Evolutionary conservation across 371 early-diverging fungal genomes (phyloP), one percentile per base, ranked within the genome.

Genomic region (Syncephalastrum contaminatum): DNA sequence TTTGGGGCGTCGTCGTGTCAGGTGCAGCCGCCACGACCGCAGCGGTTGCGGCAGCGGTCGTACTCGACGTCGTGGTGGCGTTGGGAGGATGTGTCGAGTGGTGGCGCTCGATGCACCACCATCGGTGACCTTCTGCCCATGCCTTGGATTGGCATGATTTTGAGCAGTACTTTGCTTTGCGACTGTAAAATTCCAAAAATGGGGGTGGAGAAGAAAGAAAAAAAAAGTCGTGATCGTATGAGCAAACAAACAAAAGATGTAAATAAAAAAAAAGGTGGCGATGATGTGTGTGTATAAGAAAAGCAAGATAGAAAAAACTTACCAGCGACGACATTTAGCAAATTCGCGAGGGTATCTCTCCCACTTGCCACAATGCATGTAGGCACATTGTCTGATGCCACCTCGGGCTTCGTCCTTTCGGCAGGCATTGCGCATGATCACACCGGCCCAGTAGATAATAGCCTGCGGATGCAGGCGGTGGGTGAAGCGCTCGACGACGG

Each of bases 371-470:
- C 90, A 90, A 51, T 80, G 76, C 59, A 87, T 81, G 53, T 87
- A 80, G 15, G 89, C 86, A 62, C 90, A 90, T 56, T 85, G 88
- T 39, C 88, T 81, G 39, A 88, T 77, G 27, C 86, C 87, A 51
- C 83, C 80, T 21, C 80, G 81, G 39, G 76, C 56, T 56, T 88
- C 89, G 61, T 90, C 89, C 51, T 87, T 88, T 42, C 88, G 82
- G 63, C 88, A 90, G 48, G 83, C 82, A 63, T 90, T 90, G 60
- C 88, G 81, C 90, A 90, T 90, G 55, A 88, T 86, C 13, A 87
- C 85, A 3, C 83, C 78, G 4, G 90, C 88, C 90, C 90, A 90
- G 53, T 84, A 84, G 44, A 81, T 85, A 54, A 90, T 82, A 48
- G 84, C 81, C 20, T 73, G 62, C 8, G 86, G 82, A 54, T 87